A percentile compares a stretch with the other conserved stretches of the same genome.
phyloP scores from a whole-genome alignment of 2,329 filamentous ascomycete genomes.

The Fusarium dimerum region DNA sequence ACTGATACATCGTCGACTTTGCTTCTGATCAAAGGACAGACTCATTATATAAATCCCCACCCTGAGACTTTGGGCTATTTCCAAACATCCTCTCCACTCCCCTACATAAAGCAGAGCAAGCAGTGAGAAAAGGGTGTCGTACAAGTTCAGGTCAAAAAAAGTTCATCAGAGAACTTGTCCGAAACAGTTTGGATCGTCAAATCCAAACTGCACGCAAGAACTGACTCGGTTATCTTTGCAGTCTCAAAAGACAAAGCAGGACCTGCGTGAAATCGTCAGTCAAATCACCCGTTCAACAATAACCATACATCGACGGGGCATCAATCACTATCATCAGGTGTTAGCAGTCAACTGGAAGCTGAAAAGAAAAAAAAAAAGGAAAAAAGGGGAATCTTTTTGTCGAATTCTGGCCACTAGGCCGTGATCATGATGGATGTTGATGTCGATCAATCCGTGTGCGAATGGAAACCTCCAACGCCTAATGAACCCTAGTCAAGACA shows the following conservation, averaged over 20 bases:
- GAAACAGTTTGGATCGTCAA: too few species aligned
- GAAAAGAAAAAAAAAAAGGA: too few species aligned
- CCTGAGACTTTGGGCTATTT: not conserved
- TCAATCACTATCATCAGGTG: slow-evolving; percentile 30
- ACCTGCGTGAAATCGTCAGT: slow-evolving; percentile 4
- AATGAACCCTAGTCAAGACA: slow-evolving; percentile 4
- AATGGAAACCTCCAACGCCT: slow-evolving; percentile 17
- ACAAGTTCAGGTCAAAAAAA: too few species aligned
- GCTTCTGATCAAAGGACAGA: too few species aligned
- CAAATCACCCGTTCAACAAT: not conserved
- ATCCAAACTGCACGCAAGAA: too few species aligned
- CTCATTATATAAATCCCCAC: not conserved
- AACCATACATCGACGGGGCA: slow-evolving; percentile 9
- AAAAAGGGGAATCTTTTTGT: slow-evolving; percentile 17
- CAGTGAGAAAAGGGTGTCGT: slow-evolving; percentile 52
- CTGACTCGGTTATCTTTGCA: too few species aligned
- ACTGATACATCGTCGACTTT: too few species aligned
- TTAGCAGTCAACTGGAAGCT: slow-evolving; percentile 25
- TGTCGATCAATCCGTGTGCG: slow-evolving; percentile 9
- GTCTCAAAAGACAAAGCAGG: too few species aligned
- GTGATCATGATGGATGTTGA: slow-evolving; percentile 15
- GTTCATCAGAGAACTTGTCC: slow-evolving; percentile 9
- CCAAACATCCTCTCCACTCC: slow-evolving; percentile 48
- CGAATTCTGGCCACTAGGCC: slow-evolving; percentile 30
- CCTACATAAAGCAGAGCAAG: slow-evolving; percentile 46